Evolutionary conservation across 1,284 basidiomycete genomes (phyloP), one percentile per base, ranked within the genome.

Genomic region (Cystobasidium slooffiae): DNA sequence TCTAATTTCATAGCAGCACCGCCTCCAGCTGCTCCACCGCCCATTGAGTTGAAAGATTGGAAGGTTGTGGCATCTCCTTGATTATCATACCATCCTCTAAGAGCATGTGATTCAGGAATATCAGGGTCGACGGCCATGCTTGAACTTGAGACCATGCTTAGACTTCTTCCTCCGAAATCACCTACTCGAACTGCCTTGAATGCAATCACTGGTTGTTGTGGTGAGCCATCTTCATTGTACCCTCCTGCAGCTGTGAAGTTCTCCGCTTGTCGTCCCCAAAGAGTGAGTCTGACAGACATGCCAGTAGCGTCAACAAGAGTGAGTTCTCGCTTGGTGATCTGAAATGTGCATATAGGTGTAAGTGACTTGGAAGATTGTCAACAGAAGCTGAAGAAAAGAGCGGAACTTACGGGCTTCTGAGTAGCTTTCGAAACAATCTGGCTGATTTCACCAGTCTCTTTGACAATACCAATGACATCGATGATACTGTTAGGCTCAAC

Each of bases 241-340:
- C 65, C 43, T 69, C 77, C 55, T 1, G 53, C 82, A 16, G 83
- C 82, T 3, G 82, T 82, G 81, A 90, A 99, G 59, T 87, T 87
- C 81, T 98, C 94, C 1, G 96, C 97, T 81, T 92, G 91, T 82
- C 92, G 94, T 41, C 96, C 97, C 96, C 97, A 99, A 6, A 99
- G 85, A 2, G 97, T 99, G 77, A 98, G 82, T 41, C 92, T 88
- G 47, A 96, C 90, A 44, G 89, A 89, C 81, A 86, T 93, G 43
- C 87, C 87, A 9, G 92, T 91, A 76, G 88, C 88, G 82, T 99
- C 97, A 16, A 95, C 94, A 18, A 99, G 84, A 0, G 88, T 90
- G 61, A 97, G 84, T 68, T 97, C 94, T 75, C 94, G 89, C 83
- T 97, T 97, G 56, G 87, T 85, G 76, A 93, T 87, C 90, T 94